phyloP scores from a whole-genome alignment of 805 yeast genomes.

The Wickerhamiella azymoides region DNA sequence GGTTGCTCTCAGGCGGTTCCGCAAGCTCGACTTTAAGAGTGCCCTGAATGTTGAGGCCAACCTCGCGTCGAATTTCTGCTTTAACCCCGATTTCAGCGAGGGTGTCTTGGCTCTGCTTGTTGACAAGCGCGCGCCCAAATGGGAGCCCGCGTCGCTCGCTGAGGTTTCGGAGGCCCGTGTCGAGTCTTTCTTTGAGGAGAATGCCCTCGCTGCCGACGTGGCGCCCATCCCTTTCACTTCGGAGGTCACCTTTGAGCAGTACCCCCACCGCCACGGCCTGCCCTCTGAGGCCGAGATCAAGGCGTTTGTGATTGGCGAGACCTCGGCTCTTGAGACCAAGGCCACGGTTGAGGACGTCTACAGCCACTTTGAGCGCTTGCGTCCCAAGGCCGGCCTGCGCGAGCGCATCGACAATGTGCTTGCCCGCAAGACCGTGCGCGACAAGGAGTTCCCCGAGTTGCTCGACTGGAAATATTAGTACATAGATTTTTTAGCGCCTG shows the following conservation, averaged over 20 bases:
- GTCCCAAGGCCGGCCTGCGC: slow-evolving; percentile 38
- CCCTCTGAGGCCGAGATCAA: slow-evolving; percentile 59
- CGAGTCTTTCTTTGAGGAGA: slow-evolving; percentile 18
- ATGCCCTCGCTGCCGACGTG: slow-evolving; percentile 19
- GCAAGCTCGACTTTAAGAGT: slow-evolving; percentile 41
- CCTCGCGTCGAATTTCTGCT: slow-evolving; percentile 64
- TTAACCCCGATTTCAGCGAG: slow-evolving; percentile 49
- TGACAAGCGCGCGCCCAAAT: slow-evolving; percentile 41
- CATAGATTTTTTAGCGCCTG: no score
- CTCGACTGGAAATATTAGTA: slow-evolving; percentile 35
- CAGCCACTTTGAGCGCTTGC: slow-evolving; percentile 42
- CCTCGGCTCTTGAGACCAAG: slow-evolving; percentile 48
- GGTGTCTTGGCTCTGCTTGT: slow-evolving; percentile 32
- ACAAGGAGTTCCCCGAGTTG: slow-evolving; percentile 29
- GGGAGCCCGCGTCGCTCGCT: slow-evolving; percentile 33
- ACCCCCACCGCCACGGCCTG: slow-evolving; percentile 62
- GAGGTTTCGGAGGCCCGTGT: slow-evolving; percentile 26
- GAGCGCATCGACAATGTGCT: slow-evolving; percentile 47
- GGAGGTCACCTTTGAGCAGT: slow-evolving; percentile 30
- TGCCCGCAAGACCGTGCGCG: slow-evolving; percentile 40
- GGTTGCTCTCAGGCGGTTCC: slow-evolving; percentile 51
- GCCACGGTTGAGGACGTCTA: slow-evolving; percentile 56
- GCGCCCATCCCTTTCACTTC: slow-evolving; percentile 23
- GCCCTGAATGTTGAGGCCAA: slow-evolving; percentile 62
- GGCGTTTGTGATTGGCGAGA: slow-evolving; percentile 57